phyloP scores from a whole-genome alignment of 495 filamentous ascomycete genomes.

The Lindgomyces ingoldianus region DNA sequence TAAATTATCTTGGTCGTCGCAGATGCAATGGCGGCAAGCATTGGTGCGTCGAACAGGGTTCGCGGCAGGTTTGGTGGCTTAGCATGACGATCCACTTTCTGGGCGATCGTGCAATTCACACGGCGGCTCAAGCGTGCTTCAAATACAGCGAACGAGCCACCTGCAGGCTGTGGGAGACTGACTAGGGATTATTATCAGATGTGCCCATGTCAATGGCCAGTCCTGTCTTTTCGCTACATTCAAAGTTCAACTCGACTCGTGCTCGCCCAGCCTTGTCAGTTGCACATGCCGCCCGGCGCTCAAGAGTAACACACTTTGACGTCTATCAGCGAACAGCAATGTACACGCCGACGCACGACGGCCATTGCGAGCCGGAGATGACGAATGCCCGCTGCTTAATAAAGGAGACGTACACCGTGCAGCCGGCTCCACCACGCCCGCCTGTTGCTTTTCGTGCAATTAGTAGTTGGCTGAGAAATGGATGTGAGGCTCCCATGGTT shows the following conservation, averaged over 20 bases:
- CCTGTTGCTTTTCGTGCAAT: no score
- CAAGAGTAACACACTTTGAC: no score
- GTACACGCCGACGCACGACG: background rate
- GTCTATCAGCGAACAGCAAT: no score
- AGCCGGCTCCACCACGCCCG: no score
- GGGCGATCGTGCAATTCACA: background rate
- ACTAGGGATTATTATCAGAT: background rate
- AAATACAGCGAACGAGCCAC: background rate
- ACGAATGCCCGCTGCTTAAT: background rate
- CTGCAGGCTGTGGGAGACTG: no score
- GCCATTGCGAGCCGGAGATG: background rate
- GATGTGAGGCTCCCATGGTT: no score
- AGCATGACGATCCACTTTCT: background rate
- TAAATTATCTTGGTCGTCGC: constrained; percentile 14
- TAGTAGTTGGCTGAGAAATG: no score
- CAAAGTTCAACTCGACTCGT: background rate
- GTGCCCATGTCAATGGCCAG: background rate
- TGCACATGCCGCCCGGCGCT: no score
- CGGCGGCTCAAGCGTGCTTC: background rate
- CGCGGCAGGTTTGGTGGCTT: constrained; percentile 14
- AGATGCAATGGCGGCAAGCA: constrained; percentile 6
- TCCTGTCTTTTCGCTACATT: background rate
- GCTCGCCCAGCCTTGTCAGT: no score
- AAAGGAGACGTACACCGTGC: background rate
- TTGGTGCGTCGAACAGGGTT: constrained; percentile 10